phyloP scores from a whole-genome alignment of 495 filamentous ascomycete species.

The Tuber calosporum region DNA sequence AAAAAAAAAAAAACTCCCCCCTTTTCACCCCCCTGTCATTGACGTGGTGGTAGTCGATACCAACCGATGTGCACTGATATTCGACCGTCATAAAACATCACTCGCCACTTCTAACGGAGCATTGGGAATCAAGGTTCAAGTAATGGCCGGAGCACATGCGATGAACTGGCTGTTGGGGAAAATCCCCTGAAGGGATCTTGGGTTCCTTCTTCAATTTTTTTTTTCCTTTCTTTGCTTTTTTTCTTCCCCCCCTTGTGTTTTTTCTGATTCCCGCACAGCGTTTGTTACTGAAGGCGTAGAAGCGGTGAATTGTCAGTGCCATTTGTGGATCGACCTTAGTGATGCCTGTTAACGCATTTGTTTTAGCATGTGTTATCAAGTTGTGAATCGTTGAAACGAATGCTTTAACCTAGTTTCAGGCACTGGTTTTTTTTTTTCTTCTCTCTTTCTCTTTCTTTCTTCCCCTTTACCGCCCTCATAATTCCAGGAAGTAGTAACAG shows the following conservation, averaged over 20 bases:
- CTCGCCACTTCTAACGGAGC: background rate
- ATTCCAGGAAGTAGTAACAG: background rate
- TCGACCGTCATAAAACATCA: background rate
- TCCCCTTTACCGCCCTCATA: background rate
- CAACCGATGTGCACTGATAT: background rate
- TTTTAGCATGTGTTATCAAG: background rate
- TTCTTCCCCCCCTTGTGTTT: background rate
- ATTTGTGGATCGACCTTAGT: background rate
- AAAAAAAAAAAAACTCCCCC: background rate
- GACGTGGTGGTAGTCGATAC: constrained; percentile 1
- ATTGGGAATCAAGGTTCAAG: background rate
- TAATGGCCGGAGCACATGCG: background rate
- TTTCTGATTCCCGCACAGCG: too few relatives aligned
- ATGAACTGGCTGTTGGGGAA: background rate
- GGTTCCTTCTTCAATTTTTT: background rate
- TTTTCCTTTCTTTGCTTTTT: background rate
- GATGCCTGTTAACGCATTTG: background rate
- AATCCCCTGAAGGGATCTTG: background rate
- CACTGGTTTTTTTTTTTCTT: background rate
- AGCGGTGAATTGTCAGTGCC: background rate
- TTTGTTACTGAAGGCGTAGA: background rate
- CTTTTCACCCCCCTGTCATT: background rate
- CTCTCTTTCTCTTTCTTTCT: too few relatives aligned
- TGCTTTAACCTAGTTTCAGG: background rate
- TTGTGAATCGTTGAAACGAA: background rate